Evolutionary conservation across 1,139 yeast genomes (phyloP).

Genomic region (Kluyveromyces sp.): DNA sequence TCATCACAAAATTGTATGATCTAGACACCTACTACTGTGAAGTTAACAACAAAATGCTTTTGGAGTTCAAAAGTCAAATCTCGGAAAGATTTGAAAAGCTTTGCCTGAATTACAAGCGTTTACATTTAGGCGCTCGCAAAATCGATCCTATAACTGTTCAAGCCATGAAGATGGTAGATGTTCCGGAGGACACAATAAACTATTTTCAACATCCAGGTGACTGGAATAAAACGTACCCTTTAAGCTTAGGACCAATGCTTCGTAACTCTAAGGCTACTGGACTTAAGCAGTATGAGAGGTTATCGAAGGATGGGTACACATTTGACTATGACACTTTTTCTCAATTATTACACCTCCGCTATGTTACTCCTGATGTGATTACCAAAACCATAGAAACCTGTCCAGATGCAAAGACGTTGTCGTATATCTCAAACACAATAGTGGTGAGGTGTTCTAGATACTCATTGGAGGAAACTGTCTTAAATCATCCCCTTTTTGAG

Average conservation of each 20-base stretch:
- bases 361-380: conserved; percentile 18
- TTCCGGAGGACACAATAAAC: conserved; percentile 20
- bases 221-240: conserved; percentile 31
- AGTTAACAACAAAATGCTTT: conserved; percentile 34
- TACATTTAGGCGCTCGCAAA: conserved; percentile 22
- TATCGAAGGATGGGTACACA: conserved; percentile 23
- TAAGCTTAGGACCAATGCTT: conserved; percentile 24
- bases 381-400: conserved; percentile 17
- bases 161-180: conserved; percentile 24
- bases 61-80: conserved; percentile 27
- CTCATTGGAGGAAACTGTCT: conserved; percentile 13
- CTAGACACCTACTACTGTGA: conserved; percentile 44
- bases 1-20: conserved; percentile 47
- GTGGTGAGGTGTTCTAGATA: conserved; percentile 15
- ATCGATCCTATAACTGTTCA: conserved; percentile 25
- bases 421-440: conserved; percentile 18
- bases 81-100: conserved; percentile 21
- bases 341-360: conserved; percentile 18
- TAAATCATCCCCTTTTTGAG: conserved; percentile 16
- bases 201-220: conserved; percentile 29
- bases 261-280: conserved; percentile 24
- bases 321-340: conserved; percentile 31
- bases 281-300: conserved; percentile 23
- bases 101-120: conserved; percentile 21
- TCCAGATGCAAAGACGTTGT: conserved; percentile 19